Conservation (phyloP, 768 basidiomycete genomes). For the Boletellus ananiceps region DNA sequence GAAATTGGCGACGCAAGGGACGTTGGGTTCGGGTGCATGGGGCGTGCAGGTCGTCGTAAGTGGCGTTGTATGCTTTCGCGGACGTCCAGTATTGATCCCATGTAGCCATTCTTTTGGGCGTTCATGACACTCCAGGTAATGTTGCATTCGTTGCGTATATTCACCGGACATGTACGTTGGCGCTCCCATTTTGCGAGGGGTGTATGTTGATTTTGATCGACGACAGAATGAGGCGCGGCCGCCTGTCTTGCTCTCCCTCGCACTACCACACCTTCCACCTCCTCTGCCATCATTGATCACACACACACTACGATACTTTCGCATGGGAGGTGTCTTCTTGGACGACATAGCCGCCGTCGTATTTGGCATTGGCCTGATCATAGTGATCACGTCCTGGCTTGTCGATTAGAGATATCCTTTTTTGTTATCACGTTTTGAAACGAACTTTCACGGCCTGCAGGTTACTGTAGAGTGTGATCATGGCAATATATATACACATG, state of each 20-base stretch:
- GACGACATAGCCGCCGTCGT: conserved; percentile 69
- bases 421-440: neutral
- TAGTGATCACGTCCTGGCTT: conserved; percentile 51
- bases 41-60: conserved; percentile 58
- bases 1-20: conserved; percentile 40
- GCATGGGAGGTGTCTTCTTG: conserved; percentile 60
- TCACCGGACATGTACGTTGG: conserved; percentile 58
- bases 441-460: neutral
- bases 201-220: conserved; percentile 1
- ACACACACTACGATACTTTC: conserved; percentile 61
- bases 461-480: conserved; percentile 4
- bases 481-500: neutral
- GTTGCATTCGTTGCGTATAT: conserved; percentile 68
- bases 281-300: conserved; percentile 60
- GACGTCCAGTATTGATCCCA: conserved; percentile 1
- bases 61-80: neutral
- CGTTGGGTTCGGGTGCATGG: conserved; percentile 34
- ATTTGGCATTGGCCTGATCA: conserved; percentile 66
- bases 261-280: conserved; percentile 61
- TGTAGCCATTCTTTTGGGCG: conserved; percentile 78
- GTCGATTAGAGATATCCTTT: conserved; percentile 10
- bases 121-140: conserved; percentile 69
- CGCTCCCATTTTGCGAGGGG: neutral
- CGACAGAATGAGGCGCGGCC: conserved; percentile 54
- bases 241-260: conserved; percentile 55